Base-by-base conservation (phyloP, 2,329 filamentous ascomycete species). In the Rhytidhysteron rufulum region DNA sequence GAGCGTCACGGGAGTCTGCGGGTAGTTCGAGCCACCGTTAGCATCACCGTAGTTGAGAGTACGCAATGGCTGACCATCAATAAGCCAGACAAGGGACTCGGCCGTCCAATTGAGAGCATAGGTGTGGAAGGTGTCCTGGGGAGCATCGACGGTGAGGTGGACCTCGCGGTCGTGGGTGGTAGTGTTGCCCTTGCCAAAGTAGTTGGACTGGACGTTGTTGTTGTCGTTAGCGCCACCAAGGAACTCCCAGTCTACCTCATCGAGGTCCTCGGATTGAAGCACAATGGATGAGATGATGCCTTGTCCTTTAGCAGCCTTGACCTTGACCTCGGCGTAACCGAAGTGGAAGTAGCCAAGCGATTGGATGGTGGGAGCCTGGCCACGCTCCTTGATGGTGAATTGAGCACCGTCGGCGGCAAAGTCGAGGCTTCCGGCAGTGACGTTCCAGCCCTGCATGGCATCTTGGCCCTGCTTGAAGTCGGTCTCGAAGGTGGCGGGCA, bases 201-300 rank as follows among this genome's bases (percentile, higher is more conserved):
- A 91, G 70, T 91, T 90, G 51, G 79, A 83, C 53, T 86, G 75
- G 7, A 79, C 84, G 24, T 74, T 67, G 13, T 73, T 78, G 40
- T 70, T 66, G 13, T 73, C 78, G 40, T 70, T 66, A 57, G 87
- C 83, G 41, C 75, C 75, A 33, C 87, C 87, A 43, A 88, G 75
- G 57, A 87, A 86, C 60, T 93, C 87, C 71, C 87, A 91, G 59
- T 95, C 89, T 30, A 95, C 82, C 67, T 95, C 88, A 61, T 95
- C 89, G 11, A 91, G 75, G 53, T 89, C 83, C 52, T 93, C 85
- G 37, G 85, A 91, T 50, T 93, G 75, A 64, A 91, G 76, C 60
- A 95, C 90, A 57, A 94, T 83, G 46, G 86, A 78, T 56, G 83
- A 88, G 53, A 95, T 79, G 47, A 95, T 83, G 37, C 89, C 89